Conservation (phyloP, 164 flowering plant genomes). For the Akebia trifoliata region DNA sequence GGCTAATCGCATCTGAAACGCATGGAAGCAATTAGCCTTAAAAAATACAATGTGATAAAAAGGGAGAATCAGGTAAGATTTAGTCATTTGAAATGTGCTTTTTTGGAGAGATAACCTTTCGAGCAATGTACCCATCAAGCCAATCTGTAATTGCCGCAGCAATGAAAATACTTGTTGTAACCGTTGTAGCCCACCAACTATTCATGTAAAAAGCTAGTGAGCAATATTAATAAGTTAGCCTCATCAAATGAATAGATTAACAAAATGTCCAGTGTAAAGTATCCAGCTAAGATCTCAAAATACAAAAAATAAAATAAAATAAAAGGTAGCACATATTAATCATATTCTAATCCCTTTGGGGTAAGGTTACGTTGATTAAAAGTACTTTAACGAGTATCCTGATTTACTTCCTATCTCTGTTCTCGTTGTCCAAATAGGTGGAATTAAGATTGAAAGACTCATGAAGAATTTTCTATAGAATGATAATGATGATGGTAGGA, state of each 20-base stretch:
- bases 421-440: no score
- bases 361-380: no score
- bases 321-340: no score
- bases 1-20: conserved; percentile 71
- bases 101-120: conserved; percentile 46
- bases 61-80: background rate
- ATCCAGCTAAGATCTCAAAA: background rate
- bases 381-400: no score
- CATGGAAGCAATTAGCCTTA: conserved; percentile 12
- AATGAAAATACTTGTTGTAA: conserved; percentile 79
- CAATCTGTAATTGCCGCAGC: conserved; percentile 95
- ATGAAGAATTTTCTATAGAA: no score
- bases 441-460: no score
- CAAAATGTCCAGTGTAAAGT: background rate
- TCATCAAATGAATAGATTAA: conserved; percentile 5
- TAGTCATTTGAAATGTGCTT: background rate
- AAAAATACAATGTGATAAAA: background rate
- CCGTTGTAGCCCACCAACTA: conserved; percentile 76
- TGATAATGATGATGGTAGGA: no score
- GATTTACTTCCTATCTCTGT: no score
- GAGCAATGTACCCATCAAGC: conserved; percentile 98
- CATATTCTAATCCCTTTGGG: no score
- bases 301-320: no score
- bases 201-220: conserved; percentile 66
- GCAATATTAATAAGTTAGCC: conserved; percentile 17